Evolutionary conservation across 495 filamentous ascomycete species (phyloP), one percentile per base, ranked within the genome.

Genomic region (Pseudevernia furfuracea): DNA sequence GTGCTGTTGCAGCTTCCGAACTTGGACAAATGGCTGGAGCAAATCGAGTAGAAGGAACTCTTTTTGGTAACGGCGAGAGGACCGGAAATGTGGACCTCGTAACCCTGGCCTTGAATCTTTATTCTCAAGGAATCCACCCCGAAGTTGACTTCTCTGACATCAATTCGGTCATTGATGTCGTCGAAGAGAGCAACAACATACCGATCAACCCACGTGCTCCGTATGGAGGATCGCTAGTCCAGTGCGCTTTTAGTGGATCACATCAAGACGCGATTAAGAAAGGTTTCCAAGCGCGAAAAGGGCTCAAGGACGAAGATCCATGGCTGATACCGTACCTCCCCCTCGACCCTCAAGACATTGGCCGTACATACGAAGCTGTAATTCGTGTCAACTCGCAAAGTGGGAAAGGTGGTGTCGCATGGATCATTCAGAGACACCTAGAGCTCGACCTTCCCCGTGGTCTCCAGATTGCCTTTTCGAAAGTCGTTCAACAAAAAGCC

Each of bases 181-280:
- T 97, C 21, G 94, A 97, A 75, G 84, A 87, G 69, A 89, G 87
- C 78, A 97, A 89, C 78, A 96, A 97, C 80, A 96, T 97, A 66
- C 91, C 92, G 23, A 89, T 97, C 25, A 90, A 96, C 68, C 85
- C 89, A 56, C 85, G 93, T 55, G 87, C 88, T 60, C 93, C 94
- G 0, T 97, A 97, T 74, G 92, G 90, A 59, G 94, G 91, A 44
- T 87, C 89, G 71, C 81, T 96, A 64, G 93, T 96, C 52, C 88
- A 91, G 48, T 92, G 87, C 73, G 90, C 91, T 23, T 96, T 96
- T 78, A 90, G 87, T 70, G 91, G 92, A 53, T 91, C 89, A 36
- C 93, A 97, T 74, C 92, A 98, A 78, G 94, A 97, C 70, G 94
- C 94, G 44, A 97, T 98, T 78, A 96, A 96, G 79, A 97, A 97